These are phyloP conservation scores for Furcasterigmium furcatum DNA, from an alignment of 2,329 filamentous ascomycete species.

Conservation along the genomic window DNA sequence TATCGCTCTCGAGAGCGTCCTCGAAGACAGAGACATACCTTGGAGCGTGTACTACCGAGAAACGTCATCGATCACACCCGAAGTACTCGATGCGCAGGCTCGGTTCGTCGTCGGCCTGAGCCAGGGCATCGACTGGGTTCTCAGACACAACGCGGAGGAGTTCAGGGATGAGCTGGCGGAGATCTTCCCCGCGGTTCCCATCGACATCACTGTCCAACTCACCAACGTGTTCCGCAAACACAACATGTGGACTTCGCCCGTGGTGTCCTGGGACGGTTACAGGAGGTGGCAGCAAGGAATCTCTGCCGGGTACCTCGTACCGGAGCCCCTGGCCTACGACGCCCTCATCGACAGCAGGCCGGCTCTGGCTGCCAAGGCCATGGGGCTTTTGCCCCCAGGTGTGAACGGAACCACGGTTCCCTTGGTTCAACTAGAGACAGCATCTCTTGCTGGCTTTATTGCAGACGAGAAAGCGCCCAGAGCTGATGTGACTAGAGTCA, in stretches of 20 bases:
- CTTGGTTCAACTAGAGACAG: no score
- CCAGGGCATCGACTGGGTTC: conserved; percentile 7
- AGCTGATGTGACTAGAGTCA: no score
- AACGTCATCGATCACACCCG: conserved; percentile 1
- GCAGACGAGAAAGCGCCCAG: no score
- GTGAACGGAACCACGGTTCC: no score
- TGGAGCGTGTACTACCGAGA: conserved; percentile 14
- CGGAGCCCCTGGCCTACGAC: no score
- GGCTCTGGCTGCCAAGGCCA: no score
- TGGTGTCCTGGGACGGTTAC: conserved; percentile 5
- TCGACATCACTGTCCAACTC: conserved; percentile 6
- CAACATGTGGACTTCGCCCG: conserved; percentile 10
- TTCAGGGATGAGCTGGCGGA: conserved; percentile 9
- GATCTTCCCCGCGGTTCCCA: conserved; percentile 6
- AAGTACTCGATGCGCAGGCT: conserved; percentile 7
- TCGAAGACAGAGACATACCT: conserved; percentile 7
- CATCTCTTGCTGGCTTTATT: no score
- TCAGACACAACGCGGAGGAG: conserved; percentile 5
- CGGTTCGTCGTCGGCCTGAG: conserved; percentile 8
- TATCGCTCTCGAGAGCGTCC: conserved; percentile 8
- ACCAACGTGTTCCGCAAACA: conserved; percentile 9
- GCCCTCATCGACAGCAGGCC: no score
- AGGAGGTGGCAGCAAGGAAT: conserved; percentile 10
- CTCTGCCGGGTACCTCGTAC: conserved; percentile 5
- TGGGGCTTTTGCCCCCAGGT: no score